These are phyloP conservation scores for Scenedesmus sp. DNA, from an alignment of 163 green algal species.

Conservation along the genomic window DNA sequence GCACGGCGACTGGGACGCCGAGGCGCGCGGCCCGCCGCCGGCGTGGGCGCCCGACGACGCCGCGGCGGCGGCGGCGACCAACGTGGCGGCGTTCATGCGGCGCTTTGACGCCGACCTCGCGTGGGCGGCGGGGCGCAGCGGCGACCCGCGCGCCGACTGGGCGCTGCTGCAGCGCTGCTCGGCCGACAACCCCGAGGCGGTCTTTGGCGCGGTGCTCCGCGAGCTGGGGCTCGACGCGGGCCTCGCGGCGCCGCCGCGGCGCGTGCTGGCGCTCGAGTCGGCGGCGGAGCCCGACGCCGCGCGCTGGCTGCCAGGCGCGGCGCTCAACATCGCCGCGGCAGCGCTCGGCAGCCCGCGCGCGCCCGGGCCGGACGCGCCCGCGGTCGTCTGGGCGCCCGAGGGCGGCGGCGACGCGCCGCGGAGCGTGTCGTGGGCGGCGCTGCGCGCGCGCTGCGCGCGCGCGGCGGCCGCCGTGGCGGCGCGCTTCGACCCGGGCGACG, in stretches of 20 bases:
- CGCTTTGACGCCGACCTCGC: conserved; percentile 48
- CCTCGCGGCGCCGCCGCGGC: conserved; percentile 55
- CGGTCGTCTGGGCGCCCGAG: conserved; percentile 85
- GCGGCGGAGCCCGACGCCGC: background rate
- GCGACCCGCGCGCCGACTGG: conserved; percentile 56
- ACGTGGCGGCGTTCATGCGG: conserved; percentile 69
- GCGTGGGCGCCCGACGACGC: conserved; percentile 72
- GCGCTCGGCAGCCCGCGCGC: conserved; percentile 56
- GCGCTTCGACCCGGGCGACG: conserved; percentile 62
- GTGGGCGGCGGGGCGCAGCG: conserved; percentile 48
- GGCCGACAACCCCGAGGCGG: conserved; percentile 62
- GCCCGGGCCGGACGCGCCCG: conserved; percentile 35
- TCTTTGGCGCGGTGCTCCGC: conserved; percentile 68
- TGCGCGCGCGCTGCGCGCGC: conserved; percentile 50
- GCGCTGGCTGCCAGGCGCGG: conserved; percentile 19
- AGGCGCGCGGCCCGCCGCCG: conserved; percentile 61
- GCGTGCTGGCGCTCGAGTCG: conserved; percentile 1
- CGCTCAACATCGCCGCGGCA: conserved; percentile 82
- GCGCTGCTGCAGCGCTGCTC: conserved; percentile 71
- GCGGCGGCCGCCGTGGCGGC: conserved; percentile 58
- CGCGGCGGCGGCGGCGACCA: conserved; percentile 53
- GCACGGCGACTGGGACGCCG: conserved; percentile 58
- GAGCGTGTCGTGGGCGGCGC: conserved; percentile 60
- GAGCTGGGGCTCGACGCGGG: conserved; percentile 54
- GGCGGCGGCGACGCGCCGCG: conserved; percentile 50